phyloP scores from a whole-genome alignment of 306 rosid genomes.

The Abrus pulchellus region DNA sequence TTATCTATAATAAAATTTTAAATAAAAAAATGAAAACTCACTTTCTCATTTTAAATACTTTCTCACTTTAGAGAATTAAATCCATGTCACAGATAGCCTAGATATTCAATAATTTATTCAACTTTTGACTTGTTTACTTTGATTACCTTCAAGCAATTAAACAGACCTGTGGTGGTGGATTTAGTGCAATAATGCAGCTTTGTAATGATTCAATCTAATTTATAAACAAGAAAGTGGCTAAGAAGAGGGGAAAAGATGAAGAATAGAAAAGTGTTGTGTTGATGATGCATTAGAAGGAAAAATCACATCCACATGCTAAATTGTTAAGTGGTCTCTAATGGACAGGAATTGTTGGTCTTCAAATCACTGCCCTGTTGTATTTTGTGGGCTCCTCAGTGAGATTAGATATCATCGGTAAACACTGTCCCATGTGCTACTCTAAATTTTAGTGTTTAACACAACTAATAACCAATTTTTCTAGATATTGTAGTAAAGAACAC shows the following conservation, averaged over 20 bases:
- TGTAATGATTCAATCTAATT: constrained; percentile 47
- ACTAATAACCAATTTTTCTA: constrained; percentile 1
- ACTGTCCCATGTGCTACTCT: constrained; percentile 27
- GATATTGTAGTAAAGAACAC: constrained; percentile 15
- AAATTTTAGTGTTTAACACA: neutral
- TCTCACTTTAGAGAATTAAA: too few species aligned
- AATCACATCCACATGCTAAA: constrained; percentile 28
- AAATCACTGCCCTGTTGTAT: constrained; percentile 35
- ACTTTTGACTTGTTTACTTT: constrained; percentile 44
- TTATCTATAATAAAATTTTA: too few species aligned
- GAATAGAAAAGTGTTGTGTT: constrained; percentile 37
- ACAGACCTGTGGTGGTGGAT: constrained; percentile 18
- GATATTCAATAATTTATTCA: constrained; percentile 35
- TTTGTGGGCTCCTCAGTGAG: neutral
- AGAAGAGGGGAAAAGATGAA: constrained; percentile 21
- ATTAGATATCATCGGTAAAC: constrained; percentile 24
- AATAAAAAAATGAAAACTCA: too few species aligned
- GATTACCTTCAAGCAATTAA: constrained; percentile 47
- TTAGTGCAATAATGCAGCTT: constrained; percentile 59
- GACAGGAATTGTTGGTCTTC: constrained; percentile 45
- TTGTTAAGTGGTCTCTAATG: constrained; percentile 47
- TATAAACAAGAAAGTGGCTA: neutral
- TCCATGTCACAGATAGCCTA: neutral
- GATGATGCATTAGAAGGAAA: constrained; percentile 30
- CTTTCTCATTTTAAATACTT: too few species aligned